Base-by-base conservation (phyloP, 2,329 filamentous ascomycete species). In the Blastomyces parvus region DNA sequence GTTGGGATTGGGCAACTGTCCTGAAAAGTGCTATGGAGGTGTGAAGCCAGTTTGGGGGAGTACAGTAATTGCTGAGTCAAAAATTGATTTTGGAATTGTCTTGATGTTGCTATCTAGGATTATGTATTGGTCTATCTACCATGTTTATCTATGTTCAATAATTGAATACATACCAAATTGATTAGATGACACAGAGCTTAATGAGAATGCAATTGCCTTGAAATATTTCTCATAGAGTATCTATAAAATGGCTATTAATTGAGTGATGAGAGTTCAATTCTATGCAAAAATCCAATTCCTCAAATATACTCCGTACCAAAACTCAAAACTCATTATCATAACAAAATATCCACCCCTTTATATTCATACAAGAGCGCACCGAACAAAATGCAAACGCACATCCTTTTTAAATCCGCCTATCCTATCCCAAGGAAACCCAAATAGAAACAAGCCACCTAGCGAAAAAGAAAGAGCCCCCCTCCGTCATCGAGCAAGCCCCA, bases 401-500 rank as follows among this genome's bases (percentile, higher is more conserved):
- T 25, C 25, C 13, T n/a, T n/a, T n/a, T n/a, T n/a, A n/a, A 22
- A 22, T 2, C 9, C 9, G 1, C 40, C 17, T 42, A 14, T 17
- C 13, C 13, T 0, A 17, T 42, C 17, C 40, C 17, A 48, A n/a
- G 7, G 17, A 25, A 25, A 25, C 3, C 33, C 14, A 7, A 22
- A 48, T 8, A 30, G 17, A 27, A 50, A 27, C 5, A 14, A 14
- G 33, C 33, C 33, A 36, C 3, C 33, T 36, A 9, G 25, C 4
- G 25, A 14, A 27, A 27, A 27, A 50, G 25, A 27, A 14, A 27
- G 27, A 27, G 3, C n/a, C 2, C 17, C 25, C 19, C 13, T 11
- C 42, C 19, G 11, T 62, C 60, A 62, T 33, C 59, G 59, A 64
- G 66, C 67, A 48, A 71, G 69, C 40, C 67, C 67, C 22, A 79